Evolutionary conservation across 768 basidiomycete species (phyloP), one percentile per base, ranked within the genome.

Genomic region (Paxillus involutus): DNA sequence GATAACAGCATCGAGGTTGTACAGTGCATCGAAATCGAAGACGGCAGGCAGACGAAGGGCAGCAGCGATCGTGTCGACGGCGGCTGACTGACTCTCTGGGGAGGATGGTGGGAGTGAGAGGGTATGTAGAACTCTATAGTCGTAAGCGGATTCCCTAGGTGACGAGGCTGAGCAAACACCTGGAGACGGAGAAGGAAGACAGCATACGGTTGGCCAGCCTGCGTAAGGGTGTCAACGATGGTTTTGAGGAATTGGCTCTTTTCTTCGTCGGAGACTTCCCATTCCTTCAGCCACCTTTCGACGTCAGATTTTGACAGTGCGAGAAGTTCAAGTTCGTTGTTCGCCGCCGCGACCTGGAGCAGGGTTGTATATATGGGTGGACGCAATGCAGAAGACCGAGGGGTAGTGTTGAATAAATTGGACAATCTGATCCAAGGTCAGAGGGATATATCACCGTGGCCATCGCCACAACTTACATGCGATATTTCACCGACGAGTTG

Each of bases 1-100:
- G 40, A 88, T 68, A 35, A 91, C 80, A 1, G 84, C 81, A 50
- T 91, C 85, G 39, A 95, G 75, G 56, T 85, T 87, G 77, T 92
- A 85, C 29, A 92, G 72, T 7, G 84, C 68, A 67, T 94, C 91
- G 63, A 94, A 89, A 71, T 95, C 86, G 69, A 94, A 90, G 53
- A 89, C 68, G 13, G 73, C 72, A 3, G 88, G 84, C 36, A 85
- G 74, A 33, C 83, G 80, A 32, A 93, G 76, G 17, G 88, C 85
- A 7, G 80, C 74, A 6, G 82, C 78, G 56, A 92, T 84, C 35
- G 80, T 71, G 33, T 85, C 79, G 24, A 85, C 59, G 9, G 86
- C 86, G 43, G 82, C 85, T 4, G 73, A 46, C 53, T 80, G 73
- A 16, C 82, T 76, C 10, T 73, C 67, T 21, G 81, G 71, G 0